A percentile compares a stretch with the other conserved stretches of the same genome.
Conservation (phyloP, 2,329 filamentous ascomycete genomes). For the Alternaria infectoria region DNA sequence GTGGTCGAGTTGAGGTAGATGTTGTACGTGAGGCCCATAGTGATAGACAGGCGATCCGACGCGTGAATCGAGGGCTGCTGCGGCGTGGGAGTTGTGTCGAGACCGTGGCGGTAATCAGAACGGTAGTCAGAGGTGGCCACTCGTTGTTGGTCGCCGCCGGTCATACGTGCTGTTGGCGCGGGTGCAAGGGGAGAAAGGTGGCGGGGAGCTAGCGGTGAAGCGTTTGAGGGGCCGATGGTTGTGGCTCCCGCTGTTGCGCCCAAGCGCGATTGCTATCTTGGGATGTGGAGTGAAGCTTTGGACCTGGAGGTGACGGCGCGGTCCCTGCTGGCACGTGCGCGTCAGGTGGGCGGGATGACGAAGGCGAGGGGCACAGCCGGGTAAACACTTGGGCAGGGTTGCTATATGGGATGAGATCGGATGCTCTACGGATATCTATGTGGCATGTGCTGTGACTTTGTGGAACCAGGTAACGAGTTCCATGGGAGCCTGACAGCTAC, state of each 20-base stretch:
- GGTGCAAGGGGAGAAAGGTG: constrained; percentile 1
- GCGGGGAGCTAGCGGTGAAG: neutral
- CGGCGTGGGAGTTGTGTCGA: constrained; percentile 2
- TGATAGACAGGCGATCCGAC: constrained; percentile 14
- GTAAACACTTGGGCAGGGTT: neutral
- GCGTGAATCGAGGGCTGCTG: constrained; percentile 5
- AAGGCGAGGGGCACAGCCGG: neutral
- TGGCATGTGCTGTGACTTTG: neutral
- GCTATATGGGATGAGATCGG: neutral
- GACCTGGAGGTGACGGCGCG: constrained; percentile 19
- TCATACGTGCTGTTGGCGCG: constrained; percentile 14
- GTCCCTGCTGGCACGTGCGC: constrained; percentile 25
- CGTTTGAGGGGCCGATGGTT: neutral
- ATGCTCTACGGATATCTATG: neutral
- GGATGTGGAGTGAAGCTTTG: constrained; percentile 14
- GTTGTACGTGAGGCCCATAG: constrained; percentile 90
- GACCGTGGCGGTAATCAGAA: constrained; percentile 9
- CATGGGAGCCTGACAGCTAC: neutral
- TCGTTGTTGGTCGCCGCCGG: constrained; percentile 13
- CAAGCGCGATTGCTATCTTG: constrained; percentile 9
- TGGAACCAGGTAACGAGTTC: neutral
- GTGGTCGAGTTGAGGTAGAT: constrained; percentile 87
- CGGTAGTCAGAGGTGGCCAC: constrained; percentile 13
- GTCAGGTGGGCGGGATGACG: constrained; percentile 16
- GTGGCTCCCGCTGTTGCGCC: constrained; percentile 17